These are phyloP conservation scores for Balamuthia mandrillaris DNA, from an alignment of 208 protist genomes.

Conservation along the genomic window DNA sequence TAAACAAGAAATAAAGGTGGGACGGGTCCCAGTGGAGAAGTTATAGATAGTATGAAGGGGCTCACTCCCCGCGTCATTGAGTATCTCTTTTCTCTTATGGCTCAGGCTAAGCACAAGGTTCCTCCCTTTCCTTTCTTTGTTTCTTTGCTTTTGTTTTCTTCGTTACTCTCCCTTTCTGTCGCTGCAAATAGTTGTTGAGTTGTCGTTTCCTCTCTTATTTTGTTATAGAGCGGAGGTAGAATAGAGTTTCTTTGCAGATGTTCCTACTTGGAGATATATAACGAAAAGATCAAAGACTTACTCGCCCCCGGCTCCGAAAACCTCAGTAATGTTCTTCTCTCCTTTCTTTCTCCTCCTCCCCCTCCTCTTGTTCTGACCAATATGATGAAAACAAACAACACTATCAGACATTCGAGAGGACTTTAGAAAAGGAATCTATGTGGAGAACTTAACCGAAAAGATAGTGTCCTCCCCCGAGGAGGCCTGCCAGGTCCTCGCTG, in stretches of 20 bases:
- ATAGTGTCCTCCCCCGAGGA: background rate
- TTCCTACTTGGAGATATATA: constrained; percentile 70
- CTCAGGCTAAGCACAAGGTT: background rate
- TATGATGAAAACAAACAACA: background rate
- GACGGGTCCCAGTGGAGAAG: background rate
- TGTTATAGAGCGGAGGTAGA: background rate
- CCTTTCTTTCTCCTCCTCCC: background rate
- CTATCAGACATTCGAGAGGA: constrained; percentile 37
- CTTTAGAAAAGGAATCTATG: constrained; percentile 43
- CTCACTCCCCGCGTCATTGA: constrained; percentile 37
- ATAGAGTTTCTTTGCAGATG: constrained; percentile 1
- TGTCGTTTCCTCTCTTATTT: background rate
- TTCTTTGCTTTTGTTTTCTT: background rate
- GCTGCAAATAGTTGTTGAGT: background rate
- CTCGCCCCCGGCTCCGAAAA: constrained; percentile 27
- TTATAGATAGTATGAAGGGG: background rate
- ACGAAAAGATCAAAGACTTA: constrained; percentile 66
- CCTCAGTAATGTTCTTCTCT: constrained; percentile 34
- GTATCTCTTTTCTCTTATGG: constrained; percentile 20
- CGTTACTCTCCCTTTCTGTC: background rate
- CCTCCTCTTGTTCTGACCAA: background rate
- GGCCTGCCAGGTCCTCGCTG: background rate
- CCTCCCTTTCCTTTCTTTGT: background rate
- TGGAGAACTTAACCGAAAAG: constrained; percentile 46
- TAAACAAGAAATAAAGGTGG: too few species aligned